Evolutionary conservation across 2,329 filamentous ascomycete species (phyloP), one percentile per base, ranked within the genome.

Genomic region (Cadophora luteo-olivacea): DNA sequence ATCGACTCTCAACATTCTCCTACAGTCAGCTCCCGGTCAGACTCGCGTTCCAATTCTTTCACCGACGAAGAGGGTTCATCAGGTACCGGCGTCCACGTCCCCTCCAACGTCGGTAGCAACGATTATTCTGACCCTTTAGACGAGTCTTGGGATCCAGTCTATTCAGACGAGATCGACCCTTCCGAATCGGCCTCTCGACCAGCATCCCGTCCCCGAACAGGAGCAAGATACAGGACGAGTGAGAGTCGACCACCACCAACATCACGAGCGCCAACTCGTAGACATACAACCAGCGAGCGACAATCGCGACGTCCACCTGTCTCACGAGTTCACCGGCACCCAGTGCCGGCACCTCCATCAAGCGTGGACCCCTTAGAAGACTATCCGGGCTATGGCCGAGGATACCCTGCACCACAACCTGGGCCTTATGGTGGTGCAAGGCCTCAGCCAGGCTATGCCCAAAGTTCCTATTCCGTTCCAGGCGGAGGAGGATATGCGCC

Each of bases 281-380:
- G 78, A 65, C 75, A 77, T 60, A 75, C 75, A 32, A 73, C 74
- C 12, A 67, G 73, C 16, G 76, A 78, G 69, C 67, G 81, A 81
- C 74, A 78, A 77, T 67, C 77, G 79, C 68, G 69, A 57, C 70
- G 74, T 48, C 78, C 78, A 68, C 58, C 81, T 78, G 70, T 81
- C 78, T 67, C 78, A 77, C 70, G 82, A 77, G 72, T 81, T 75
- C 75, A 79, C 72, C 82, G 72, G 80, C 73, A 82, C 78, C 68
- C 80, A 68, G 79, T 79, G 74, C 85, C 86, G 72, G 82, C 82
- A 71, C 83, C 84, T 72, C 82, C 87, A 66, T 86, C 87, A 82
- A 91, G 85, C 78, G 84, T 86, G 82, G 90, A 91, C 78, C 86
- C 86, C 45, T 84, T 83, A 24, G 88, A 92, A 29, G 88, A 92